phyloP scores from a whole-genome alignment of 1,284 basidiomycete genomes.

The Bjerkandera adusta region DNA sequence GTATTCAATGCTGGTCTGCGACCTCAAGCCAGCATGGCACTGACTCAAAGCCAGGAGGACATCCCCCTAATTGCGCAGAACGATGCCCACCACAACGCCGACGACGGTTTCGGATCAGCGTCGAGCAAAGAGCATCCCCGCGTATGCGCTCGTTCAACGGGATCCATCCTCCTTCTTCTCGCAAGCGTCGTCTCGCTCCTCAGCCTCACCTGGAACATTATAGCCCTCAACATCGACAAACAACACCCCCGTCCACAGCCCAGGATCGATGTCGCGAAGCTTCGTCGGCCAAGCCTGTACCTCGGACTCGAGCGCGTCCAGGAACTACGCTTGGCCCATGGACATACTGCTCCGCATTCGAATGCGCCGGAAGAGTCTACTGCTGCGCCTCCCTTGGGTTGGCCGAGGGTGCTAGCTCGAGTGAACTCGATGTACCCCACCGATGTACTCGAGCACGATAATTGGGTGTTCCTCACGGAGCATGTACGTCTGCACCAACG shows the following conservation, averaged over 20 bases:
- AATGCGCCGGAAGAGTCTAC: background rate
- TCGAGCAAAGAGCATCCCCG: background rate
- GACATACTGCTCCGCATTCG: background rate
- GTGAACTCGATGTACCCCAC: slow-evolving; percentile 17
- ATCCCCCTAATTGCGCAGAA: too few species aligned
- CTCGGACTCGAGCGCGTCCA: slow-evolving; percentile 22
- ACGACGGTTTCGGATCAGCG: too few species aligned
- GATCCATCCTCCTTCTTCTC: slow-evolving; percentile 4
- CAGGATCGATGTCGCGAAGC: slow-evolving; percentile 8
- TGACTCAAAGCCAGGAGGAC: too few species aligned
- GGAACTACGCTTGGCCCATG: slow-evolving; percentile 9
- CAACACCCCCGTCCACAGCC: background rate
- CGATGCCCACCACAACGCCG: too few species aligned
- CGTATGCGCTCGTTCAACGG: too few species aligned
- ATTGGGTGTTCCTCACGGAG: slow-evolving; percentile 20
- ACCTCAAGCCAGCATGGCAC: too few species aligned
- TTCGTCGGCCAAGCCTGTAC: slow-evolving; percentile 22
- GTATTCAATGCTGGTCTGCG: too few species aligned
- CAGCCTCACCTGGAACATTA: slow-evolving; percentile 10
- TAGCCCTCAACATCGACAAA: slow-evolving; percentile 4
- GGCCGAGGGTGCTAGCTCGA: slow-evolving; percentile 8
- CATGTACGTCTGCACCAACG: slow-evolving; percentile 10
- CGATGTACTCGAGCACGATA: slow-evolving; percentile 13
- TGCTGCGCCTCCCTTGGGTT: background rate
- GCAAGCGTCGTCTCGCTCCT: slow-evolving; percentile 14